These are phyloP conservation scores for Colletotrichum tanaceti DNA, from an alignment of 2,329 filamentous ascomycete species.

Conservation along the genomic window DNA sequence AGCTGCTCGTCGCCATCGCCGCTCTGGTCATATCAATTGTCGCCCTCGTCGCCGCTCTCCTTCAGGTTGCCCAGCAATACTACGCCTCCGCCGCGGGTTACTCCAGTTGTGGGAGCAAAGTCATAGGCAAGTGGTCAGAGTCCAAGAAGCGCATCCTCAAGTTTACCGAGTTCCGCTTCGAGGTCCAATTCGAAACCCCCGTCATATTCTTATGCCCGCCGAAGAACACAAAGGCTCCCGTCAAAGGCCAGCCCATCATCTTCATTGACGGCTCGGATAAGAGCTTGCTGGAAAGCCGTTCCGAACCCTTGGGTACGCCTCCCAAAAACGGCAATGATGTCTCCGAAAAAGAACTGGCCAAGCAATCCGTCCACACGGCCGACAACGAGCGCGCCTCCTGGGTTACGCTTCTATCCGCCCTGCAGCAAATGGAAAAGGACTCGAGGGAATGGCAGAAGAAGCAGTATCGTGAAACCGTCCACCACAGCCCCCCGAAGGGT, in stretches of 20 bases:
- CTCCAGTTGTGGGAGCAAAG: conserved; percentile 59
- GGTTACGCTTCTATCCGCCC: conserved; percentile 61
- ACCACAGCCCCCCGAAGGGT: conserved; percentile 20
- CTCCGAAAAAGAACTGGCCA: conserved; percentile 41
- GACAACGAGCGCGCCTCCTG: conserved; percentile 68
- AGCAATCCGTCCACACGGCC: conserved; percentile 59
- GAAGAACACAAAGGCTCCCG: conserved; percentile 53
- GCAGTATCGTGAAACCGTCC: conserved; percentile 45
- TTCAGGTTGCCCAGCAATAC: conserved; percentile 64
- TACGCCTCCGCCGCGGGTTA: conserved; percentile 62
- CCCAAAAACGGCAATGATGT: neutral
- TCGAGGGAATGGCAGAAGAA: conserved; percentile 60
- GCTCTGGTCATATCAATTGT: conserved; percentile 61
- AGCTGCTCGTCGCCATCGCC: conserved; percentile 55
- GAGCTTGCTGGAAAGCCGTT: conserved; percentile 52
- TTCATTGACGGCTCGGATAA: conserved; percentile 54
- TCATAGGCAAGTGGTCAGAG: conserved; percentile 60
- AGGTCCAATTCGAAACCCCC: conserved; percentile 61
- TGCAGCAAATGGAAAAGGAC: conserved; percentile 62
- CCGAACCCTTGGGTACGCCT: conserved; percentile 40
- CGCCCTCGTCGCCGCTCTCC: conserved; percentile 57
- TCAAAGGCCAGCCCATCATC: conserved; percentile 46
- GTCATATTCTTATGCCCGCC: conserved; percentile 63
- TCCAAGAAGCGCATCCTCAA: conserved; percentile 56
- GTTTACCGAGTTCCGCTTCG: conserved; percentile 59